phyloP scores from a whole-genome alignment of 176 grass and related monocot species.

The Avena insularis region DNA sequence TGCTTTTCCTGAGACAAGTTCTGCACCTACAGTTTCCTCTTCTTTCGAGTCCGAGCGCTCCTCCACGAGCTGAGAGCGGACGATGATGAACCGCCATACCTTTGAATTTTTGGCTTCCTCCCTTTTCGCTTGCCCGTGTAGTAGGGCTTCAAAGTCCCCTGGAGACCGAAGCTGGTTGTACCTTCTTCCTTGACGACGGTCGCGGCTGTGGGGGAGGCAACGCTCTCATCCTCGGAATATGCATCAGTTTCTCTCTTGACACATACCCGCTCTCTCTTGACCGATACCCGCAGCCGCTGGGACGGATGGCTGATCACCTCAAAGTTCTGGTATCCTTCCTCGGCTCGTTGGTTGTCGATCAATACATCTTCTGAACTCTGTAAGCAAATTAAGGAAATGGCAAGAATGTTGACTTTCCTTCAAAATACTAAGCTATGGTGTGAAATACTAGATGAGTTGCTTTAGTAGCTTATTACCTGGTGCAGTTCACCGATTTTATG shows the following conservation, averaged over 20 bases:
- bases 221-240: slow-evolving; percentile 71
- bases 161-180: slow-evolving; percentile 47
- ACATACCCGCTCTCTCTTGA: slow-evolving; percentile 57
- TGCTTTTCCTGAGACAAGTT: neutral
- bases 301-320: slow-evolving; percentile 59
- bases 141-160: slow-evolving; percentile 60
- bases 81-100: slow-evolving; percentile 28
- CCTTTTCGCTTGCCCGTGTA: slow-evolving; percentile 70
- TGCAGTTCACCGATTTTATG: slow-evolving; percentile 69
- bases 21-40: slow-evolving; percentile 33
- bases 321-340: slow-evolving; percentile 79
- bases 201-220: slow-evolving; percentile 31
- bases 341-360: slow-evolving; percentile 84
- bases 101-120: slow-evolving; percentile 59
- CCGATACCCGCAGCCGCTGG: slow-evolving; percentile 46
- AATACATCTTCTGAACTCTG: slow-evolving; percentile 86
- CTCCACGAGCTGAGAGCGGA: slow-evolving; percentile 50
- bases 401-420: neutral
- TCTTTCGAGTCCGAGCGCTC: slow-evolving; percentile 43
- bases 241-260: slow-evolving; percentile 52
- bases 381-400: slow-evolving; percentile 17
- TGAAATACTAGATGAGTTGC: neutral
- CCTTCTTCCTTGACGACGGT: slow-evolving; percentile 39
- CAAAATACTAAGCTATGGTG: neutral
- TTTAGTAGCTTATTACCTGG: slow-evolving; percentile 66